Percentiles rank a stretch among this genome's conserved stretches.
Evolutionary conservation across 2,329 filamentous ascomycete genomes (phyloP).

Genomic region (Sphaerulina populicola): DNA sequence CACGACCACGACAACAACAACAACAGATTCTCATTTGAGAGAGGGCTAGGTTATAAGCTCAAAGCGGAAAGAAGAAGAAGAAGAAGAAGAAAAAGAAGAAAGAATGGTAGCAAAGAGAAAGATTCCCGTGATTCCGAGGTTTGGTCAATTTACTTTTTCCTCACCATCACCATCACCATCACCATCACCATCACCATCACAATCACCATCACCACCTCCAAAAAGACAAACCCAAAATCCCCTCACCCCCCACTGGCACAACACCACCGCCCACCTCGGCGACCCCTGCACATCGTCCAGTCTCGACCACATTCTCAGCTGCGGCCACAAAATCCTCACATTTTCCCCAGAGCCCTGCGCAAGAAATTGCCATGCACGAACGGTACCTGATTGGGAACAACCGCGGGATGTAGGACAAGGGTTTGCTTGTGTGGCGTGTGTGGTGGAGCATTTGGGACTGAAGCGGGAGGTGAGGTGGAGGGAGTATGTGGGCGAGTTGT

Average conservation of each 20-base stretch:
- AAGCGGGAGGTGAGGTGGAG: not conserved
- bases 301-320: slow-evolving; percentile 10
- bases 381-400: slow-evolving; percentile 5
- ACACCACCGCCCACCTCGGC: slow-evolving; percentile 6
- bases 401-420: slow-evolving; percentile 10
- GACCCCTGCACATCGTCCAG: slow-evolving; percentile 9
- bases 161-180: too few species aligned
- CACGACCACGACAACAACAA: too few species aligned
- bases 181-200: too few species aligned
- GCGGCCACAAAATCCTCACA: slow-evolving; percentile 12
- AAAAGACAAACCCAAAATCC: too few species aligned
- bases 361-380: slow-evolving; percentile 7
- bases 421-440: slow-evolving; percentile 10
- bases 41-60: too few species aligned
- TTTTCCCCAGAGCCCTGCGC: slow-evolving; percentile 6
- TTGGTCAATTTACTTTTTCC: too few species aligned
- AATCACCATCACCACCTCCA: too few species aligned
- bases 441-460: slow-evolving; percentile 5
- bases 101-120: too few species aligned
- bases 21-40: too few species aligned
- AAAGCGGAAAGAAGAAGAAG: too few species aligned
- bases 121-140: too few species aligned
- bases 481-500: not conserved
- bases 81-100: too few species aligned
- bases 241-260: slow-evolving; percentile 3